Evolutionary conservation across 495 filamentous ascomycete species (phyloP).

Genomic region (Lichina pygmaea): DNA sequence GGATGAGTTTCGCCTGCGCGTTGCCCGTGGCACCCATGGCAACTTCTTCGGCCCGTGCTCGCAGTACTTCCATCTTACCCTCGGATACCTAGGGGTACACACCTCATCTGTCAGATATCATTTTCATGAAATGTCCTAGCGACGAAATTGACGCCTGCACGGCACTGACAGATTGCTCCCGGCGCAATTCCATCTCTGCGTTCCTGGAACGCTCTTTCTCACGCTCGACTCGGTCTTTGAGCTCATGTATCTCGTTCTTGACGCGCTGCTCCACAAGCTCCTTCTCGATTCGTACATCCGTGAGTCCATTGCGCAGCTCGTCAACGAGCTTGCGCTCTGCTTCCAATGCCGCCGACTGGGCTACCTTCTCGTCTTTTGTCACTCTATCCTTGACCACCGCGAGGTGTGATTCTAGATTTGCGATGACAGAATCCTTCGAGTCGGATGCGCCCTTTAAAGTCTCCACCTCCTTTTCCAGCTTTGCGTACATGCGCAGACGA

Average conservation of each 20-base stretch:
- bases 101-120: neutral
- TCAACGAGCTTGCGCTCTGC: slow-evolving; percentile 33
- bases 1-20: slow-evolving; percentile 65
- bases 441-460: slow-evolving; percentile 34
- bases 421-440: slow-evolving; percentile 34
- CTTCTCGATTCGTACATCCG: slow-evolving; percentile 48
- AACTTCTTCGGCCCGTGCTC: slow-evolving; percentile 67
- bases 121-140: neutral
- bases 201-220: slow-evolving; percentile 44
- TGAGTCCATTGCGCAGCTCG: slow-evolving; percentile 48
- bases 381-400: slow-evolving; percentile 38
- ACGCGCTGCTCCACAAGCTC: slow-evolving; percentile 40
- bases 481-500: slow-evolving; percentile 32
- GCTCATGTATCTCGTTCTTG: slow-evolving; percentile 36
- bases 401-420: slow-evolving; percentile 42
- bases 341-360: slow-evolving; percentile 40
- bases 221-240: slow-evolving; percentile 44
- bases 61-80: slow-evolving; percentile 69
- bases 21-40: slow-evolving; percentile 61
- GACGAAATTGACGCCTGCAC: neutral
- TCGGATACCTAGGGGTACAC: slow-evolving; percentile 32
- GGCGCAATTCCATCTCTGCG: slow-evolving; percentile 53
- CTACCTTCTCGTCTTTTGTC: slow-evolving; percentile 37
- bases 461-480: slow-evolving; percentile 45
- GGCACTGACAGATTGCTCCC: slow-evolving; percentile 34